Percentiles rank a stretch among this genome's conserved stretches.
phyloP scores from a whole-genome alignment of 306 rosid species.

The Leucaena leucocephala region DNA sequence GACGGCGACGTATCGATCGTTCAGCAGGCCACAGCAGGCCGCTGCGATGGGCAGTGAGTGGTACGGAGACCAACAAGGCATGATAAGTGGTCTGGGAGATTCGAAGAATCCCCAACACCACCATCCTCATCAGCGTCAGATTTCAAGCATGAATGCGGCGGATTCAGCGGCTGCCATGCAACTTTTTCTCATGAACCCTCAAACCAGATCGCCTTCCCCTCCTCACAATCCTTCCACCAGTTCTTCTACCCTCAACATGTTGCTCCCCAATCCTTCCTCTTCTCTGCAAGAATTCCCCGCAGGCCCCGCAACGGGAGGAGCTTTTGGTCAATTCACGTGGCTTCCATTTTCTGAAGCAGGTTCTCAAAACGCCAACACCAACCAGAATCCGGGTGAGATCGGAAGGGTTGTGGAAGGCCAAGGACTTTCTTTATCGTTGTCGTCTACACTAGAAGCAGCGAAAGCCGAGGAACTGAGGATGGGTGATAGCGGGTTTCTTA shows the following conservation, averaged over 20 bases:
- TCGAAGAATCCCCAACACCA: slow-evolving; percentile 50
- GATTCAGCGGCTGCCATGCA: slow-evolving; percentile 99
- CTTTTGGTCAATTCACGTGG: slow-evolving; percentile 80
- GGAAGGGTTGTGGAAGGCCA: slow-evolving; percentile 61
- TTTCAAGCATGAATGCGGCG: slow-evolving; percentile 63
- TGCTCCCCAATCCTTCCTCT: slow-evolving; percentile 69
- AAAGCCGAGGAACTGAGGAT: slow-evolving; percentile 73
- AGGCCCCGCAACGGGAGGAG: slow-evolving; percentile 37
- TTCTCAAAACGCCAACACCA: slow-evolving; percentile 38
- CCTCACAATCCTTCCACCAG: slow-evolving; percentile 38
- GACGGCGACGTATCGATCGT: slow-evolving; percentile 44
- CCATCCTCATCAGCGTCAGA: slow-evolving; percentile 42
- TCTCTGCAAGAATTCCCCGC: slow-evolving; percentile 48
- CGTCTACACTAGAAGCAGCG: slow-evolving; percentile 67
- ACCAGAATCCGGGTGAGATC: slow-evolving; percentile 34
- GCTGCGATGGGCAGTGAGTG: slow-evolving; percentile 49
- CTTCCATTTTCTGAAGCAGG: slow-evolving; percentile 38
- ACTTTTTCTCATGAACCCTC: slow-evolving; percentile 87
- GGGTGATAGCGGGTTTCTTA: slow-evolving; percentile 48
- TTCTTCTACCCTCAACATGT: slow-evolving; percentile 74
- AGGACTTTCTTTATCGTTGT: slow-evolving; percentile 72
- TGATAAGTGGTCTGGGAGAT: slow-evolving; percentile 47
- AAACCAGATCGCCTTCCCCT: slow-evolving; percentile 72
- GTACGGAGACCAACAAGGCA: slow-evolving; percentile 61
- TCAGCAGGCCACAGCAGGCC: slow-evolving; percentile 37